Evolutionary conservation across 805 yeast genomes (phyloP), one percentile per base, ranked within the genome.

Genomic region (Vanderwaltozyma verrucispora): DNA sequence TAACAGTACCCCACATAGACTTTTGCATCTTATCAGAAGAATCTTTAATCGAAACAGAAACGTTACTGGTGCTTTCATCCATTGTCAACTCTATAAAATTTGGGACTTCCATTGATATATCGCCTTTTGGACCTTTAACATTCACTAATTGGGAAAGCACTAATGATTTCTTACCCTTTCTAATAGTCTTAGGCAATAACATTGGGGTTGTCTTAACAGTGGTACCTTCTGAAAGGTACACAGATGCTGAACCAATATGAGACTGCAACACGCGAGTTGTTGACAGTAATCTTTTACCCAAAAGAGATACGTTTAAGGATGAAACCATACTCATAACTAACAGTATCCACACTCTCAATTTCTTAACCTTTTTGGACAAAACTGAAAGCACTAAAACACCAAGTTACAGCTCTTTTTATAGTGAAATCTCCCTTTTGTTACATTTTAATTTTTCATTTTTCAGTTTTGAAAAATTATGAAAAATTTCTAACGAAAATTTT

Each of bases 1-100:
- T 74, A 36, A 80, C 71, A 6, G 97, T 92, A 14, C 98, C 99
- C 97, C 97, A 92, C 74, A 92, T 75, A 15, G 94, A 67, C 46
- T 80, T 75, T 64, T 92, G 98, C 37, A 74, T 65, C 53, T 74
- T 78, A 49, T 72, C 64, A 2, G 56, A 51, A 4, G 76, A 67
- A 49, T 79, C 71, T 28, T 64, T 62, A n/a, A 88, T 84, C 1
- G 64, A 40, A 3, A 89, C 77, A 5, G 55, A 46, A 28, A 82
- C 56, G 34, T 65, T 63, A 28, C 64, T 65, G 10, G 61, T 30
- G 2, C 38, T 37, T 8, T 34, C 42, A 28, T 49, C 46, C 15
- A 27, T 44, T 2, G 54, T 47, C 3, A 82, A 40, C 3, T 64
- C 54, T 31, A 87, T 69, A 50, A 88, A 88, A 40, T 76, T 77